Conservation (phyloP, 2,329 filamentous ascomycete genomes). For the Colletotrichum viniferum region DNA sequence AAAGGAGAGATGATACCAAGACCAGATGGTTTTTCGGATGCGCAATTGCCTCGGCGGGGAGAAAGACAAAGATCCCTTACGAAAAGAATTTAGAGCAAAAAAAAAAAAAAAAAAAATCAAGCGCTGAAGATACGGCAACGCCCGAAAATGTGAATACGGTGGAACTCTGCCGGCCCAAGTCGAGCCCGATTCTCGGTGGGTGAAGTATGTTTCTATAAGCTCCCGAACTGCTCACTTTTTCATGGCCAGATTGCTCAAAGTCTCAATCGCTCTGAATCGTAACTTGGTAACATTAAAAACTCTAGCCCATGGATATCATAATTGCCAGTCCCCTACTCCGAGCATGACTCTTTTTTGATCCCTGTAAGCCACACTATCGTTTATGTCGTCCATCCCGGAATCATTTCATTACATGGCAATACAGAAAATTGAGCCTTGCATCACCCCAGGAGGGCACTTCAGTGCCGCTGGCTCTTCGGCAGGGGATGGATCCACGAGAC, state of each 20-base stretch:
- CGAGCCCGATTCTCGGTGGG: neutral
- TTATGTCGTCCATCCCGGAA: neutral
- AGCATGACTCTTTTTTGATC: neutral
- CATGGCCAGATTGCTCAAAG: neutral
- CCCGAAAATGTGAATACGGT: neutral
- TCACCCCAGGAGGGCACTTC: neutral
- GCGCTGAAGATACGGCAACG: neutral
- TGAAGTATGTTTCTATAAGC: neutral
- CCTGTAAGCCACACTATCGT: neutral
- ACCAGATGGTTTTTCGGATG: neutral
- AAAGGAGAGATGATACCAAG: neutral
- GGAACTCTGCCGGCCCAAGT: neutral
- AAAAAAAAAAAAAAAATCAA: neutral
- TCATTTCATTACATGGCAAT: neutral
- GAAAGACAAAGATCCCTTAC: neutral
- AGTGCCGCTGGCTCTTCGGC: slow-evolving; percentile 50
- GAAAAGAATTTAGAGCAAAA: neutral
- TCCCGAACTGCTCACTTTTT: too few relatives aligned
- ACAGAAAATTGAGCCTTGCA: neutral
- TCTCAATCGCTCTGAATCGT: neutral
- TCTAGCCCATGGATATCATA: slow-evolving; percentile 16
- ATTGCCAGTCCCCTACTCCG: slow-evolving; percentile 6
- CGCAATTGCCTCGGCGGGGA: neutral
- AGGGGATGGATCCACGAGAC: slow-evolving; percentile 62
- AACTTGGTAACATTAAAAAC: neutral